phyloP scores from a whole-genome alignment of 345 rosid species.

The Aegle marmelos region DNA sequence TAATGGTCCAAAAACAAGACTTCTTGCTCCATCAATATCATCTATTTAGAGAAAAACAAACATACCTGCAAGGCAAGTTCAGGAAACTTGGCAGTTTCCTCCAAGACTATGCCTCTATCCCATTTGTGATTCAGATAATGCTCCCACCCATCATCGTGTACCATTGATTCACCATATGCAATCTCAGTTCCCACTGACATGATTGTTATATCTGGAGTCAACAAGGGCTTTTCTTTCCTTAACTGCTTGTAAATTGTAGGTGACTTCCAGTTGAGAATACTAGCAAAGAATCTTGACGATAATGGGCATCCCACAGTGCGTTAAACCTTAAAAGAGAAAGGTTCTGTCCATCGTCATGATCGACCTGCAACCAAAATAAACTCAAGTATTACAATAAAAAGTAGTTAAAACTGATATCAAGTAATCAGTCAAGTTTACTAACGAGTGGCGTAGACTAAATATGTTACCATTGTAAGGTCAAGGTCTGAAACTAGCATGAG shows the following conservation, averaged over 20 bases:
- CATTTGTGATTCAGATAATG: slow-evolving; percentile 71
- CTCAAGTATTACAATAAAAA: background rate
- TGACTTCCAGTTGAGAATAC: slow-evolving; percentile 96
- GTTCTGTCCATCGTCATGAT: slow-evolving; percentile 89
- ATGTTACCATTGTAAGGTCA: slow-evolving; percentile 84
- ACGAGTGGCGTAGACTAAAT: background rate
- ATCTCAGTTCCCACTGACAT: slow-evolving; percentile 99
- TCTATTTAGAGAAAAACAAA: background rate
- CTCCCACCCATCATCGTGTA: slow-evolving; percentile 92
- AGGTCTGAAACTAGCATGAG: slow-evolving; percentile 96
- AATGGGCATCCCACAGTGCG: slow-evolving; percentile 77
- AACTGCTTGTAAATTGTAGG: slow-evolving; percentile 67
- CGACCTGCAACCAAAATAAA: slow-evolving; percentile 51
- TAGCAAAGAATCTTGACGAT: slow-evolving; percentile 79
- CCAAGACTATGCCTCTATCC: slow-evolving; percentile 61
- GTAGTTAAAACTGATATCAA: background rate
- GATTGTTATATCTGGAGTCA: slow-evolving; percentile 91
- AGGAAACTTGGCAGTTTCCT: slow-evolving; percentile 78
- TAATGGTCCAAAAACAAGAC: background rate
- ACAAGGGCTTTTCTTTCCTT: slow-evolving; percentile 81
- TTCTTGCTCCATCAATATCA: background rate
- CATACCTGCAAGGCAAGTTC: slow-evolving; percentile 90
- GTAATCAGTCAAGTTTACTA: slow-evolving; percentile 9
- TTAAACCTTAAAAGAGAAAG: slow-evolving; percentile 76
- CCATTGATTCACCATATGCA: slow-evolving; percentile 79